Evolutionary conservation across 805 yeast species (phyloP).

Genomic region (Trichomonascus vanleenenianus): DNA sequence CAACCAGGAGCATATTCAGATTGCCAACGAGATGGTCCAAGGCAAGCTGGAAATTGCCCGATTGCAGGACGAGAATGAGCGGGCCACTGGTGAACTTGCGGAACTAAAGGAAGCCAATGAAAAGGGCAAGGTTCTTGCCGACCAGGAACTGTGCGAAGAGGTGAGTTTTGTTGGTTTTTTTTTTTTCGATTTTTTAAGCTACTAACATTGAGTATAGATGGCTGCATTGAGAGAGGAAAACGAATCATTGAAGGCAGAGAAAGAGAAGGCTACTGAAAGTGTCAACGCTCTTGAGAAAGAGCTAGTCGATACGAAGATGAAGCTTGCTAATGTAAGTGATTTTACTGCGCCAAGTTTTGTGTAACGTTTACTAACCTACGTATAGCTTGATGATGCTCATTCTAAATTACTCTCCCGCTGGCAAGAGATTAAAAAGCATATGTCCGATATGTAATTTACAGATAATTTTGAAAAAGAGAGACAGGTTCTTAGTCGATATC

Average conservation of each 20-base stretch:
- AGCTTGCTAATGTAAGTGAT: conserved; percentile 15
- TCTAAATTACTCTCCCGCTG: conserved; percentile 27
- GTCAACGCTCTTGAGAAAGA: conserved; percentile 37
- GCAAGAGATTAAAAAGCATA: conserved; percentile 28
- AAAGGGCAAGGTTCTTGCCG: conserved; percentile 6
- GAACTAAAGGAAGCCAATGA: conserved; percentile 20
- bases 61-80: conserved; percentile 64
- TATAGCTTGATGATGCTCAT: conserved; percentile 20
- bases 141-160: conserved; percentile 15
- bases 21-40: conserved; percentile 81
- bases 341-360: too few relatives aligned
- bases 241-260: conserved; percentile 51
- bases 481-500: not conserved
- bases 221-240: conserved; percentile 27
- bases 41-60: conserved; percentile 71
- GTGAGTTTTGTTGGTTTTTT: too few relatives aligned
- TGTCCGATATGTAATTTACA: conserved; percentile 11
- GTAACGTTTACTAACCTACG: too few relatives aligned
- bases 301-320: conserved; percentile 27
- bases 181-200: too few relatives aligned
- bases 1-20: conserved; percentile 74
- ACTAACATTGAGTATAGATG: conserved; percentile 5
- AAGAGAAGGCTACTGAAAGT: conserved; percentile 57
- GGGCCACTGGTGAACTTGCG: conserved; percentile 33
- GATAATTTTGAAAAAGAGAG: not conserved